Evolutionary conservation across 1,284 basidiomycete species (phyloP), one percentile per base, ranked within the genome.

Genomic region (Gymnopus androsaceus): DNA sequence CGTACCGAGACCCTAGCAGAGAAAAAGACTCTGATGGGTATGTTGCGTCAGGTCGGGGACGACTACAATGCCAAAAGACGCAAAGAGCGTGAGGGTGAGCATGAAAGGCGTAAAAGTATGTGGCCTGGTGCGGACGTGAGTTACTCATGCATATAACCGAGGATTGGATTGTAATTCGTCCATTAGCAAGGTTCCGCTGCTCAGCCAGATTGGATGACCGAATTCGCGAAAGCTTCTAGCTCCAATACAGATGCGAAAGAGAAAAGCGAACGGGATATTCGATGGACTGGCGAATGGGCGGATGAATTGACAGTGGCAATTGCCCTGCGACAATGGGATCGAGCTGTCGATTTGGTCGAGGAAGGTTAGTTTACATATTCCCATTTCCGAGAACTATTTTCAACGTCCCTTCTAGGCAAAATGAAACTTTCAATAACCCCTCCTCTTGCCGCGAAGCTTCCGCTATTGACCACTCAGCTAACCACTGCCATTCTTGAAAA

Each of bases 241-340:
- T 36, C 80, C 42, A 75, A 73, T n/a, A 67, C 76, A 5, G 76
- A 75, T 59, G 80, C 81, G 11, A 87, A 87, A 65, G 85, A 86
- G 58, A 90, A 89, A 67, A 76, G 80, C 0, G 90, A 92, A 63
- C 81, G 84, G 53, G 92, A 96, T 69, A 75, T 85, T 4, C 82
- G 88, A 15, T 98, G 91, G 86, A 84, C 94, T 19, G 87, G 89
- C 54, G 94, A 97, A 59, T 95, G 94, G 74, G 85, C 89, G 3
- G 97, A 99, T 68, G 88, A 96, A 46, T 74, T 98, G 8, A 92
- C 92, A 0, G 95, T 99, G 14, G 85, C 92, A 2, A 95, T 98
- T 59, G 92, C 95, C 1, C 76, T 95, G 48, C 82, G 92, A 48
- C 86, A 94, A 63, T 98, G 94, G 91, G 87, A 91, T 30, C 85